Conservation (phyloP, 208 protist genomes). For the Entamoeba dispar region DNA sequence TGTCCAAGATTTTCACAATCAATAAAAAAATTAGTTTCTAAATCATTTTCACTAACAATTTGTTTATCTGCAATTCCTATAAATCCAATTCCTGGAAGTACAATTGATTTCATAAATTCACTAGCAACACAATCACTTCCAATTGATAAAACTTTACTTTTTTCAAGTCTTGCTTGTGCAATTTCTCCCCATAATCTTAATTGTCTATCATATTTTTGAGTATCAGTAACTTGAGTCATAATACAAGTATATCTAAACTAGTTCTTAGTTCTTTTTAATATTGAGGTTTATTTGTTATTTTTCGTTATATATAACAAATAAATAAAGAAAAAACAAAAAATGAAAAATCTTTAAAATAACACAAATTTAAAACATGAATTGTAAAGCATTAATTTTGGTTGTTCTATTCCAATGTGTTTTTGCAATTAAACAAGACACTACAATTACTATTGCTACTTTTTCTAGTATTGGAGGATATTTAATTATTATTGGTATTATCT, state of each 20-base stretch:
- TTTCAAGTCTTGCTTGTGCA: not conserved
- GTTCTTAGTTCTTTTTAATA: not conserved
- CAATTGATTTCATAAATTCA: not conserved
- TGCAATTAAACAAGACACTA: not conserved
- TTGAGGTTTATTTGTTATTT: not conserved
- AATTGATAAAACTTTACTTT: not conserved
- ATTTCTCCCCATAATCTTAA: not conserved
- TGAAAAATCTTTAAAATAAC: no score
- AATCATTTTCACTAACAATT: not conserved
- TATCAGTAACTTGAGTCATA: not conserved
- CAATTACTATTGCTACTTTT: not conserved
- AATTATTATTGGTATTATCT: not conserved
- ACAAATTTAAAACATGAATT: no score
- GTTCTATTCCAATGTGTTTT: not conserved
- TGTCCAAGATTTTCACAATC: not conserved
- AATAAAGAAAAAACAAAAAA: no score
- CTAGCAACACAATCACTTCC: not conserved
- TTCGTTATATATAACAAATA: no score
- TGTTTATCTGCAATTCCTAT: not conserved
- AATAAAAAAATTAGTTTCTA: not conserved
- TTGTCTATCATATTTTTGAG: not conserved
- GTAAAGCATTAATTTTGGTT: not conserved
- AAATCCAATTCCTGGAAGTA: conserved; percentile 2
- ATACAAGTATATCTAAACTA: no score
- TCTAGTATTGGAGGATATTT: not conserved